Evolutionary conservation across 805 yeast species (phyloP).

Genomic region (Suhomyces canberraensis): DNA sequence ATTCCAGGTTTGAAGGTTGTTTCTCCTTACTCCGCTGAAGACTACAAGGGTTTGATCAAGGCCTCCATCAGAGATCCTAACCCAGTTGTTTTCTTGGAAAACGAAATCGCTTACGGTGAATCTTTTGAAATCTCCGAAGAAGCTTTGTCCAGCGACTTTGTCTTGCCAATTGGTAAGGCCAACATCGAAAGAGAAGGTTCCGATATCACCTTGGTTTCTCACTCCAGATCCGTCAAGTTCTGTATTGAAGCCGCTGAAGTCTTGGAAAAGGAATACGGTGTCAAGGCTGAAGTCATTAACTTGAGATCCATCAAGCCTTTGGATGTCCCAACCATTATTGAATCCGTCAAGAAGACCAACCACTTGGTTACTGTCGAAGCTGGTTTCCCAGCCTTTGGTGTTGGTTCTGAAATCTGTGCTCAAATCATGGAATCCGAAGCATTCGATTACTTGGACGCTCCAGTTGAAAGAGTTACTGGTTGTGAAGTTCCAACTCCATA

Average conservation of each 20-base stretch:
- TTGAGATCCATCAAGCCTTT: conserved; percentile 96
- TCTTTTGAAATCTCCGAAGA: conserved; percentile 86
- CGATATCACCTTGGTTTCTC: conserved; percentile 85
- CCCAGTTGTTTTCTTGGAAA: conserved; percentile 94
- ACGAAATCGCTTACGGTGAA: conserved; percentile 93
- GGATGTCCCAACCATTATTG: conserved; percentile 81
- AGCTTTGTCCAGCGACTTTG: conserved; percentile 81
- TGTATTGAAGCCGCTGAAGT: conserved; percentile 87
- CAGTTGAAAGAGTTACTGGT: conserved; percentile 97
- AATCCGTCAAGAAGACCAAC: conserved; percentile 92
- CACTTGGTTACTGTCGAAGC: conserved; percentile 95
- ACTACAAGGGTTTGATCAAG: conserved; percentile 91
- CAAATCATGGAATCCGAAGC: conserved; percentile 98
- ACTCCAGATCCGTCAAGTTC: conserved; percentile 85
- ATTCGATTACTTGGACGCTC: conserved; percentile 97
- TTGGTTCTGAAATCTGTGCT: conserved; percentile 97
- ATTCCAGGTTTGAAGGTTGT: conserved; percentile 97
- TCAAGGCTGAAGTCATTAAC: conserved; percentile 90
- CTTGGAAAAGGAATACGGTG: conserved; percentile 80
- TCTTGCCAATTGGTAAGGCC: conserved; percentile 92
- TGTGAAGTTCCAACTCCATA: conserved; percentile 99
- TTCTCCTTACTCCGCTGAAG: conserved; percentile 94
- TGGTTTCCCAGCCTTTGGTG: conserved; percentile 97
- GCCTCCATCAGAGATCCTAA: conserved; percentile 98
- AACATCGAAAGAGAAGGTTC: conserved; percentile 92